Evolutionary conservation across 768 basidiomycete genomes (phyloP).

Genomic region (Mycena epipterygia): DNA sequence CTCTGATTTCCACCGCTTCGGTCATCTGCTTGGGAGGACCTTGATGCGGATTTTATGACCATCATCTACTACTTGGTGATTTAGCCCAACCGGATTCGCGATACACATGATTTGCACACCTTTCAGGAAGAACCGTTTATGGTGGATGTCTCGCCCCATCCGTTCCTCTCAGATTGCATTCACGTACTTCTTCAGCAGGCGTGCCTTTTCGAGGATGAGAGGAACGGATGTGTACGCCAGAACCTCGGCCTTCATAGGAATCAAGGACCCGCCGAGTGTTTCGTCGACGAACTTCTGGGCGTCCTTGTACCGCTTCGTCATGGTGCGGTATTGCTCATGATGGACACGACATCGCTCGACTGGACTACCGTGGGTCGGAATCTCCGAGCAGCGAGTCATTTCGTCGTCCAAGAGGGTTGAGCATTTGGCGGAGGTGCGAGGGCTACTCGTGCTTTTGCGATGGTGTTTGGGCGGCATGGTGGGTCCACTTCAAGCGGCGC

Average conservation of each 20-base stretch:
- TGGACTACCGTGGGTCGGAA: conserved; percentile 38
- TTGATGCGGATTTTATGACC: conserved; percentile 47
- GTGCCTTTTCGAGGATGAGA: conserved; percentile 36
- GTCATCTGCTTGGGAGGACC: conserved; percentile 44
- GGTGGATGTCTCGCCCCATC: conserved; percentile 46
- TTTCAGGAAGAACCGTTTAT: conserved; percentile 48
- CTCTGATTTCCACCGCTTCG: conserved; percentile 36
- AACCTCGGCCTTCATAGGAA: conserved; percentile 41
- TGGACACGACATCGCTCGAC: conserved; percentile 41
- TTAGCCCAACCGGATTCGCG: no score
- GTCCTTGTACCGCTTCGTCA: conserved; percentile 46
- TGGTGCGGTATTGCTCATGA: conserved; percentile 41
- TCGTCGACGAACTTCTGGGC: conserved; percentile 44
- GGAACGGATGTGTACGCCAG: conserved; percentile 30
- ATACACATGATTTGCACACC: conserved; percentile 28
- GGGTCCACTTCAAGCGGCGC: neutral
- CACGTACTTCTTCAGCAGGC: conserved; percentile 43
- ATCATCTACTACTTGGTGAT: conserved; percentile 40
- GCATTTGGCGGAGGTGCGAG: neutral
- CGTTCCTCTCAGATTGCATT: conserved; percentile 49
- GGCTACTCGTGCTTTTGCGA: neutral
- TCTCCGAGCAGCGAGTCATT: conserved; percentile 37
- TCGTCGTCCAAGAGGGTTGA: conserved; percentile 37
- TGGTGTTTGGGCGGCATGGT: neutral
- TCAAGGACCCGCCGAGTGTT: conserved; percentile 17